phyloP scores from a whole-genome alignment of 140 eudicot genomes.

The Erigeron philadelphicus region DNA sequence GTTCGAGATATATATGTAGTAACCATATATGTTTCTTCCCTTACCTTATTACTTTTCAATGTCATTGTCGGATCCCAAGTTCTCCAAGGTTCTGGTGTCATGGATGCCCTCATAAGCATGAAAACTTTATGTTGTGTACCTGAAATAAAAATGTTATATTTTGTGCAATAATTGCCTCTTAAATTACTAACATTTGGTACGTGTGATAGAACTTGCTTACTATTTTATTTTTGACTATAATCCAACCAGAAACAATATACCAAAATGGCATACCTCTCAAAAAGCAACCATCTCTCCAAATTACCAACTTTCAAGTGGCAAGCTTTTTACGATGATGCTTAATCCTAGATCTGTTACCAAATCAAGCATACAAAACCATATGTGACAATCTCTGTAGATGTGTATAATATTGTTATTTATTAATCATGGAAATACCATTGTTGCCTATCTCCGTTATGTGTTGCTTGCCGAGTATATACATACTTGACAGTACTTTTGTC shows the following conservation, averaged over 20 bases:
- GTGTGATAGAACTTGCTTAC: neutral
- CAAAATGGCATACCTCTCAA: neutral
- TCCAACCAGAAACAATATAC: neutral
- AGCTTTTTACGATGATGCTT: neutral
- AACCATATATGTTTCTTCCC: neutral
- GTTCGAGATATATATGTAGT: neutral
- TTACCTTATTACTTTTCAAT: neutral
- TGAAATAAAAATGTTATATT: neutral
- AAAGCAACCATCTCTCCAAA: too few species aligned
- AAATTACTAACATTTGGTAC: neutral
- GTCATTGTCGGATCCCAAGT: neutral
- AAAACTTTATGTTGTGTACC: neutral
- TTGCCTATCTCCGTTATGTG: neutral
- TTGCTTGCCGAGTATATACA: neutral
- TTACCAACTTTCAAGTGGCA: neutral
- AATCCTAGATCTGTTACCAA: neutral
- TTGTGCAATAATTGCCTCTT: neutral
- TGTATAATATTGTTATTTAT: neutral
- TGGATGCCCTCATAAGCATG: neutral
- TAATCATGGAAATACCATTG: neutral
- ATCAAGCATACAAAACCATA: too few species aligned
- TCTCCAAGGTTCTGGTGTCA: neutral
- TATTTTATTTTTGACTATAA: neutral
- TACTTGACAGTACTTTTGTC: neutral
- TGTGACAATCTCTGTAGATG: too few species aligned